These are phyloP conservation scores for Hyphodiscus hymeniophilus DNA, from an alignment of 495 filamentous ascomycete species.

Conservation along the genomic window DNA sequence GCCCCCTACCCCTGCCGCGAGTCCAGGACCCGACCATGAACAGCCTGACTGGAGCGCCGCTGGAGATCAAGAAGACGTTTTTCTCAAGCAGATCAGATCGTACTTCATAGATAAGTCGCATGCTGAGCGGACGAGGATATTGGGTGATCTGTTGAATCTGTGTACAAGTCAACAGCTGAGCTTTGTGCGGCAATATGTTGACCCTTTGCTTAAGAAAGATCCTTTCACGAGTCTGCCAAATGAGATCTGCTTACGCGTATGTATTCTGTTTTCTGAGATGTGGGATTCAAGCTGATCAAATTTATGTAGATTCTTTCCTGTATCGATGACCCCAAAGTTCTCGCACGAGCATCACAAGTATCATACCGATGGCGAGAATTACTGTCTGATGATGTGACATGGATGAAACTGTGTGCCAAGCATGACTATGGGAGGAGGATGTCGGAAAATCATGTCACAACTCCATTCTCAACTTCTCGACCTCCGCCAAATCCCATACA, in stretches of 20 bases:
- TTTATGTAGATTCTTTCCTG: conserved; percentile 70
- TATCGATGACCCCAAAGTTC: conserved; percentile 87
- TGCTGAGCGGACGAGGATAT: conserved; percentile 47
- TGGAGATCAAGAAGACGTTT: conserved; percentile 43
- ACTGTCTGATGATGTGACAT: conserved; percentile 91
- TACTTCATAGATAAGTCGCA: conserved; percentile 43
- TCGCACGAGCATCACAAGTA: conserved; percentile 88
- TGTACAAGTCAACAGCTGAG: conserved; percentile 92
- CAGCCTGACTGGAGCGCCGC: conserved; percentile 45
- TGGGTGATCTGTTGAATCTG: conserved; percentile 79
- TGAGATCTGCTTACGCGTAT: conserved; percentile 82
- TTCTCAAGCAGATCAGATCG: conserved; percentile 38
- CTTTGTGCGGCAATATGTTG: conserved; percentile 90
- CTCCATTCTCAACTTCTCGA: conserved; percentile 13
- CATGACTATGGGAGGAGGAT: conserved; percentile 68
- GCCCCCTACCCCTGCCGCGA: conserved; percentile 46
- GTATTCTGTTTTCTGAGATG: not conserved
- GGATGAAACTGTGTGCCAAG: conserved; percentile 93
- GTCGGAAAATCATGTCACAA: conserved; percentile 26
- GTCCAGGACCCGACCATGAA: conserved; percentile 43
- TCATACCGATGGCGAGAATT: conserved; percentile 89
- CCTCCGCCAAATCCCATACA: conserved; percentile 21
- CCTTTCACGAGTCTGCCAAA: conserved; percentile 84
- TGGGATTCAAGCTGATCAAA: conserved; percentile 1
- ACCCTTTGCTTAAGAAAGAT: conserved; percentile 88